Conservation (phyloP, 192 early-diverging fungal species). For the Coemansia sp. region DNA sequence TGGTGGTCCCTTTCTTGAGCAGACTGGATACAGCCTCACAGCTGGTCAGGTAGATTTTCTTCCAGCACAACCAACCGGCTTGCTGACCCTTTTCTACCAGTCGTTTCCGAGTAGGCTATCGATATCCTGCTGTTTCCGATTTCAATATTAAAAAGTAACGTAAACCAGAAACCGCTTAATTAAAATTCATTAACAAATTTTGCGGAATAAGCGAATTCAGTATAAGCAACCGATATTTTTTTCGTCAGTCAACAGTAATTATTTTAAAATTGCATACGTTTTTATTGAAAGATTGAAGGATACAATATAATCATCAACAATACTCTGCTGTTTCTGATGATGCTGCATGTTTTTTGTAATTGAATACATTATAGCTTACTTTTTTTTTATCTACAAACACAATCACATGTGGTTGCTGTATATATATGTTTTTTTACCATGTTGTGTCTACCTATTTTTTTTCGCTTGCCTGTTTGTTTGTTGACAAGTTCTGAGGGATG, state of each 20-base stretch:
- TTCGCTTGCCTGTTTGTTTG: background rate
- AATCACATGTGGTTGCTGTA: constrained; percentile 5
- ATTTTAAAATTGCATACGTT: background rate
- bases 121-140: background rate
- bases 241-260: background rate
- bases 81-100: background rate
- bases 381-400: background rate
- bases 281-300: background rate
- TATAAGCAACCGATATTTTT: background rate
- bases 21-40: background rate
- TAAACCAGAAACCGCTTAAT: background rate
- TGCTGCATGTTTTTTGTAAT: background rate
- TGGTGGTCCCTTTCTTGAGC: background rate
- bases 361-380: too few relatives aligned
- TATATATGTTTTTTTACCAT: background rate
- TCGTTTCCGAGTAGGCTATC: background rate
- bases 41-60: background rate
- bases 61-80: too few relatives aligned
- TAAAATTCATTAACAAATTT: background rate
- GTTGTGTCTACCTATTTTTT: background rate
- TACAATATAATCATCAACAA: too few relatives aligned
- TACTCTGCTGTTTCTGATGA: background rate
- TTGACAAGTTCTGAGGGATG: background rate
- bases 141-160: background rate
- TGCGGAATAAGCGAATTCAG: background rate